phyloP scores from a whole-genome alignment of 768 basidiomycete genomes.

The Xerocomellus chrysenteron region DNA sequence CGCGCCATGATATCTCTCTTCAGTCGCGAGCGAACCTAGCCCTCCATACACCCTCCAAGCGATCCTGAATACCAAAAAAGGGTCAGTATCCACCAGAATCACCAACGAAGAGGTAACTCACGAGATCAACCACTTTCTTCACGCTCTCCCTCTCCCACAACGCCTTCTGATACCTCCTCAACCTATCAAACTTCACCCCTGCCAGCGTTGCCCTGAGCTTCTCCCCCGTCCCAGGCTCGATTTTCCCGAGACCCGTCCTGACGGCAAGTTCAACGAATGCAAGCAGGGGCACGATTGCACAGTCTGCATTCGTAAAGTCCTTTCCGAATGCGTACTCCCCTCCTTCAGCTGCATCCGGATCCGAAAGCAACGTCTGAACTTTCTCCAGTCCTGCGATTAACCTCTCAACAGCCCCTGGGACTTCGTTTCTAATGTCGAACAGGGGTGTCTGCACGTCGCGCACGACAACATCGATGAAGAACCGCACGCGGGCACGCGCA shows the following conservation, averaged over 20 bases:
- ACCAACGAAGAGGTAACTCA: neutral
- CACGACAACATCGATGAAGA: constrained; percentile 56
- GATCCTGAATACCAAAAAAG: neutral
- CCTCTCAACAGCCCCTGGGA: neutral
- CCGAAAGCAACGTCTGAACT: constrained; percentile 10
- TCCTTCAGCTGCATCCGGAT: constrained; percentile 42
- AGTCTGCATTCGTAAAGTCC: constrained; percentile 60
- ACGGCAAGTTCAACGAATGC: constrained; percentile 42
- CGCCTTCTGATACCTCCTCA: constrained; percentile 48
- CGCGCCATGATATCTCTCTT: neutral
- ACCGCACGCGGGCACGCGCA: constrained; percentile 53
- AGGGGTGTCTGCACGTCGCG: constrained; percentile 41
- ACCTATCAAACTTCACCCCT: constrained; percentile 43
- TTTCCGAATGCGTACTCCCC: constrained; percentile 38
- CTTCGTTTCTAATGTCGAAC: constrained; percentile 31
- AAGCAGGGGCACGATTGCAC: constrained; percentile 55
- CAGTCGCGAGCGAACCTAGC: neutral
- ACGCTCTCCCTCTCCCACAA: constrained; percentile 41
- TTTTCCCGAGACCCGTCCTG: constrained; percentile 50
- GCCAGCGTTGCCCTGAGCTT: constrained; percentile 42
- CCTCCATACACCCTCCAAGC: neutral
- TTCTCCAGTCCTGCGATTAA: constrained; percentile 1
- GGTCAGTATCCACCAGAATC: constrained; percentile 8
- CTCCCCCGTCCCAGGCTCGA: constrained; percentile 43
- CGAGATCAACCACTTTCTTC: constrained; percentile 7